Evolutionary conservation across 106 monocot species (phyloP), one percentile per base, ranked within the genome.

Genomic region (Allium sativum): DNA sequence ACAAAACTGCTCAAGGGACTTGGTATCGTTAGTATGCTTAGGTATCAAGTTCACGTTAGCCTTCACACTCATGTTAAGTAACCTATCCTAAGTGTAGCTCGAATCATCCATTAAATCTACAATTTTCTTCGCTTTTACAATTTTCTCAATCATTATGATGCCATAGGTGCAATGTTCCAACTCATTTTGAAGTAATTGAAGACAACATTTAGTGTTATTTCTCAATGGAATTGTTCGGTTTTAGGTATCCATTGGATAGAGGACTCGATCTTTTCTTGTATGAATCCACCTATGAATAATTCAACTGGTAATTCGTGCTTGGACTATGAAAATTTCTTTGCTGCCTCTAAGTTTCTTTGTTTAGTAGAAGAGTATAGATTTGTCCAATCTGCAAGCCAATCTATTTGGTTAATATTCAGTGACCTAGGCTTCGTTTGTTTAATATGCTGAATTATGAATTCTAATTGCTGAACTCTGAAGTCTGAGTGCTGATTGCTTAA

Each of bases 151-250:
- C 45, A 79, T 81, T 4, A 78, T 75, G 18, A 84, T 74, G 15
- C 79, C 79, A 53, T 62, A 65, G 12, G 81, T 76, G 18, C 89
- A 81, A 16, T 76, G 73, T 7, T 45, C 52, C 55, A 89, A 75
- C 68, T 88, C 83, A 16, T 53, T 65, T 48, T 76, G 81, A 84
- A 89, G 81, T 89, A 89, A 66, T 89, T 89, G 78, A 89, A 89
- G n/a, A 84, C 84, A 42, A 89, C 79, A 17, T 67, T 64, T 1
- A 84, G 89, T 63, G 73, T 84, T 65, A 15, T 72, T 63, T 71
- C 71, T 14, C 63, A 45, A 84, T 53, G 12, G 74, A 42, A 70
- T 79, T 54, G 8, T 44, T 43, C 9, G 84, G 81, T 1, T 18
- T 41, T 53, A 89, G 84, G 40, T 84, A 57, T 13, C 89, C 89